Evolutionary conservation across 225 moss, liverwort and hornwort species (phyloP), one percentile per base, ranked within the genome.

Genomic region (Bryoerythrophyllum caledonicum): DNA sequence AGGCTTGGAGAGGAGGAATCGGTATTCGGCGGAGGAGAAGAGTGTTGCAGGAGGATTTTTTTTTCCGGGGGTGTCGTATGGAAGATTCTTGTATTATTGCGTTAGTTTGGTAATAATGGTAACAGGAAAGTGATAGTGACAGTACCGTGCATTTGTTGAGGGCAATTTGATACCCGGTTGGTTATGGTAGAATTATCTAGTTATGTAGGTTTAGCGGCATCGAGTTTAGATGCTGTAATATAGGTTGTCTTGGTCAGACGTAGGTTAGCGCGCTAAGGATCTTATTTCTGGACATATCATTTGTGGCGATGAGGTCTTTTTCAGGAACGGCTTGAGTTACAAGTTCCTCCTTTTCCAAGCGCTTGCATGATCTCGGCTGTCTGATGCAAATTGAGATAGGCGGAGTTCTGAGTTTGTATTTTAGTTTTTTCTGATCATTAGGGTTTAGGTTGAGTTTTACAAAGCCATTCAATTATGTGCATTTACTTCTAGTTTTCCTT

Each of bases 161-260:
- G 71, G 48, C 20, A 41, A 41, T 74, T 52, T 44, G 32, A 30
- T 58, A 44, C 58, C 17, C 44, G 46, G 41, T 35, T 71, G 35
- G 25, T 57, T 58, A 17, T 10, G 66, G 71, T 8, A 17, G 9
- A 72, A 8, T 72, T 40, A 40, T 72, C 24, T 63, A 49, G 76
- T 57, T 24, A 56, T 65, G 55, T 56, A 48, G 56, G 48, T n/a
- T 55, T 48, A 10, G 20, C 58, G 58, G 41, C 70, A 69, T 65
- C 43, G 35, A 84, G 54, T 26, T 23, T 65, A 68, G 65, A 60
- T 77, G 60, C 52, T 52, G 73, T 67, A 46, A 53, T 70, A 64
- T 55, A 49, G 63, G 70, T 53, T 63, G 52, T 63, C n/a, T 51
- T 70, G 17, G 37, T 70, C 28, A 46, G 60, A 35, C 54, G 37